Conservation (phyloP, 2,329 filamentous ascomycete genomes). For the Myrmaecium sp. region DNA sequence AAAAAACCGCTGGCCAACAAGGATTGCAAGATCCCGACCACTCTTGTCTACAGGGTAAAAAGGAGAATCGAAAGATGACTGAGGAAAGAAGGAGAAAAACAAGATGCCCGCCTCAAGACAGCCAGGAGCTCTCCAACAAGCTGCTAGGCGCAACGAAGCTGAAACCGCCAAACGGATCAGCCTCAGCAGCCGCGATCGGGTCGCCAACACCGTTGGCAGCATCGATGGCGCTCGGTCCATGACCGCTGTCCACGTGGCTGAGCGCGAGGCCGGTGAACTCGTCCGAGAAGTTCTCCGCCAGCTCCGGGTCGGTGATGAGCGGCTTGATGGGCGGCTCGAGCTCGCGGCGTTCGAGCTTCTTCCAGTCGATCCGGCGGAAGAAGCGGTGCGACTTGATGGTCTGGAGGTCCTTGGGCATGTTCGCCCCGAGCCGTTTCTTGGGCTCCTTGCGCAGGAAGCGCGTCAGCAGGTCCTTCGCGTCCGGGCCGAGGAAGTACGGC, state of each 20-base stretch:
- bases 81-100: too few relatives aligned
- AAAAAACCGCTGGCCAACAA: too few relatives aligned
- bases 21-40: too few relatives aligned
- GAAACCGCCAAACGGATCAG: constrained; percentile 35
- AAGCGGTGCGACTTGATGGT: constrained; percentile 86
- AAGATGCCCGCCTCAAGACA: too few relatives aligned
- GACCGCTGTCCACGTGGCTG: constrained; percentile 42
- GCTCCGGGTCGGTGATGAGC: constrained; percentile 83
- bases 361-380: constrained; percentile 95
- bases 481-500: constrained; percentile 78
- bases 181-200: constrained; percentile 15
- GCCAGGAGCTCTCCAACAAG: constrained; percentile 28
- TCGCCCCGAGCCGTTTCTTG: constrained; percentile 68
- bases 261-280: constrained; percentile 81
- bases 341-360: constrained; percentile 64
- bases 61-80: neutral
- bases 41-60: too few relatives aligned
- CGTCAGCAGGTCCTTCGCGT: constrained; percentile 86
- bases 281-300: constrained; percentile 89
- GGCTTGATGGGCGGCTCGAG: constrained; percentile 79
- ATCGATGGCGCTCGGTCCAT: constrained; percentile 10
- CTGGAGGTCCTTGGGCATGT: constrained; percentile 75
- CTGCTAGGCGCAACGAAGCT: constrained; percentile 36
- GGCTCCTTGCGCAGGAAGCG: constrained; percentile 86
- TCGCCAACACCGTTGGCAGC: constrained; percentile 7